phyloP scores from a whole-genome alignment of 1,284 basidiomycete genomes.

The Ustilago loliicola region DNA sequence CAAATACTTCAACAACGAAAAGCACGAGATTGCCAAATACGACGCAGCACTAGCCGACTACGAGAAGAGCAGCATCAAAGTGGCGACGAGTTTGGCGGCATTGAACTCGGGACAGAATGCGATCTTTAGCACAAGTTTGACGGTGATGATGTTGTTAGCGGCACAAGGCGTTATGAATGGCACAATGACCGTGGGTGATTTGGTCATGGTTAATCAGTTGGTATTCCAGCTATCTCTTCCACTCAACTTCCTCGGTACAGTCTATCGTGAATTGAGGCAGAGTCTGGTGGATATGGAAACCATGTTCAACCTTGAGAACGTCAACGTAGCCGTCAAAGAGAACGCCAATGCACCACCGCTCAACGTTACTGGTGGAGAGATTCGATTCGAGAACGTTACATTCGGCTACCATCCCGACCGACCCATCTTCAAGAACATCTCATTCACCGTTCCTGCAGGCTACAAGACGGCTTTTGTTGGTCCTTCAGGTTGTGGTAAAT shows the following conservation, averaged over 20 bases:
- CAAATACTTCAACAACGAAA: slow-evolving; percentile 99
- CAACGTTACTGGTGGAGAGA: slow-evolving; percentile 81
- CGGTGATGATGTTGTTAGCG: slow-evolving; percentile 94
- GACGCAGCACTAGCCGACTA: slow-evolving; percentile 89
- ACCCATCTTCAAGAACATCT: slow-evolving; percentile 83
- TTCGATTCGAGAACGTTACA: slow-evolving; percentile 90
- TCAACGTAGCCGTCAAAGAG: slow-evolving; percentile 84
- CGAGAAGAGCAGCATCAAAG: slow-evolving; percentile 92
- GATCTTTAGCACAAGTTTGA: slow-evolving; percentile 93
- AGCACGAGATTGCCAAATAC: slow-evolving; percentile 89
- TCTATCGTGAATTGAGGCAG: slow-evolving; percentile 95
- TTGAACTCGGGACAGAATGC: slow-evolving; percentile 96
- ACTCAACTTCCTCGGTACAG: slow-evolving; percentile 95
- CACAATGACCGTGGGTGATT: slow-evolving; percentile 96
- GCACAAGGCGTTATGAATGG: slow-evolving; percentile 94
- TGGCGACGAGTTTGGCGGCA: slow-evolving; percentile 91
- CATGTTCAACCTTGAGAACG: slow-evolving; percentile 88
- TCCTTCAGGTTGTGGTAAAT: slow-evolving; percentile 97
- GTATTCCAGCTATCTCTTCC: slow-evolving; percentile 97
- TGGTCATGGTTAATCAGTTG: slow-evolving; percentile 99
- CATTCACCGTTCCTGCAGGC: slow-evolving; percentile 92
- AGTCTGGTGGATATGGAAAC: slow-evolving; percentile 97
- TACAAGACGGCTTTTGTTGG: slow-evolving; percentile 97
- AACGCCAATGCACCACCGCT: slow-evolving; percentile 79
- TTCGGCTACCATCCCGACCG: slow-evolving; percentile 92